Evolutionary conservation across 148 eudicot species (phyloP).

Genomic region (Polygonum maritimum): DNA sequence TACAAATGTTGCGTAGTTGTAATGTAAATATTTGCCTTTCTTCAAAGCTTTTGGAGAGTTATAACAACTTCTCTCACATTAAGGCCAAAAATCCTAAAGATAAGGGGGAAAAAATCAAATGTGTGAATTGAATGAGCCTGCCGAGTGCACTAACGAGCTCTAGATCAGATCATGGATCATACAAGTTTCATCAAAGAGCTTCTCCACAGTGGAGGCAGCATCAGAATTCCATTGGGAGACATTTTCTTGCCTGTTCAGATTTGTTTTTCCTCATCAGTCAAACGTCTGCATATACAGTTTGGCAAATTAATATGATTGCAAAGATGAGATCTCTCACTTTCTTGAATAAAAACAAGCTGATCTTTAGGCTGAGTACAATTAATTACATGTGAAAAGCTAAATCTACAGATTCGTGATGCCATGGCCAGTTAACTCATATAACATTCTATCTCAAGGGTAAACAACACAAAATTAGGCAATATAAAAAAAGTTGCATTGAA

Average conservation of each 20-base stretch:
- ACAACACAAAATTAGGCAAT: not conserved
- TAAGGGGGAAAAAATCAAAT: not conserved
- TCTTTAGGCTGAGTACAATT: not conserved
- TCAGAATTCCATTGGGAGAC: not conserved
- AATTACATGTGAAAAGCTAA: not conserved
- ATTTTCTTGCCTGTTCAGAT: constrained; percentile 5
- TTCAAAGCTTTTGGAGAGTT: not conserved
- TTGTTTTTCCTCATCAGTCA: constrained; percentile 4
- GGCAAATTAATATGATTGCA: not conserved
- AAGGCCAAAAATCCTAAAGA: not conserved
- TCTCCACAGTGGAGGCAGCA: constrained; percentile 2
- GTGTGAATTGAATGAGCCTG: not conserved
- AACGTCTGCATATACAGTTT: not conserved
- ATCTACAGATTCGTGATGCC: not conserved
- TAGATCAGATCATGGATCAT: not conserved
- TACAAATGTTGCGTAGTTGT: not conserved
- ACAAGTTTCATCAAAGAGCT: constrained; percentile 4
- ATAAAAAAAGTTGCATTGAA: not conserved
- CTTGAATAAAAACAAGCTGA: not conserved
- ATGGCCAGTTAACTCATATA: not conserved
- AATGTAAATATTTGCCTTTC: not conserved
- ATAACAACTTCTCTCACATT: not conserved
- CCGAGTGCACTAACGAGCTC: not conserved
- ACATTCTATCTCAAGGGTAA: not conserved
- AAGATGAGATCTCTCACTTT: not conserved